Conservation (phyloP, 1,139 yeast genomes). For the Diutina ranongensis region DNA sequence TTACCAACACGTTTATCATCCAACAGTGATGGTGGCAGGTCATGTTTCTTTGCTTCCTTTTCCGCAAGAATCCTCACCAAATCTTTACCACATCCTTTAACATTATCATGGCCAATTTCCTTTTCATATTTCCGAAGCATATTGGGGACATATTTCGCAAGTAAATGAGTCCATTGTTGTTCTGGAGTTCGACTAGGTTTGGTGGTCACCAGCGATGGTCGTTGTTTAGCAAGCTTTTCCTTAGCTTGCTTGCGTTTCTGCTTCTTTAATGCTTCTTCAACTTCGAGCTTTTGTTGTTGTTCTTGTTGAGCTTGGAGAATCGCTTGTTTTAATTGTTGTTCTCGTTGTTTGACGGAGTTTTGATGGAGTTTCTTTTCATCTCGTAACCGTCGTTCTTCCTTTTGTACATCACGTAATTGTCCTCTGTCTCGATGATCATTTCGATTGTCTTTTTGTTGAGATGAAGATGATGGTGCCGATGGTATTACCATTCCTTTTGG, state of each 20-base stretch:
- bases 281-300: neutral
- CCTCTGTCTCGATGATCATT: too few relatives aligned
- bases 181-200: constrained; percentile 16
- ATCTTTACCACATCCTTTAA: constrained; percentile 74
- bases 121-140: constrained; percentile 54
- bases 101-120: constrained; percentile 58
- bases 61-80: constrained; percentile 49
- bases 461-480: too few relatives aligned
- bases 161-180: constrained; percentile 44
- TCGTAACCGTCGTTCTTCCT: constrained; percentile 24
- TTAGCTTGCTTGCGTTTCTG: neutral
- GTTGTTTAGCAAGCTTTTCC: neutral
- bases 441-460: constrained; percentile 7
- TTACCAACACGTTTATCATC: constrained; percentile 56
- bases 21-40: constrained; percentile 43
- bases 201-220: neutral
- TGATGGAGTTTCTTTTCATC: neutral
- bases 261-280: neutral
- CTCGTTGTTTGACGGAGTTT: neutral
- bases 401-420: constrained; percentile 17
- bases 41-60: constrained; percentile 46
- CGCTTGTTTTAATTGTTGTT: neutral
- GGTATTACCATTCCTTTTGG: constrained; percentile 11
- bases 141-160: constrained; percentile 77
- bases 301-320: neutral